These are phyloP conservation scores for Malassezia dermatis DNA, from an alignment of 1,284 basidiomycete species.

Conservation along the genomic window DNA sequence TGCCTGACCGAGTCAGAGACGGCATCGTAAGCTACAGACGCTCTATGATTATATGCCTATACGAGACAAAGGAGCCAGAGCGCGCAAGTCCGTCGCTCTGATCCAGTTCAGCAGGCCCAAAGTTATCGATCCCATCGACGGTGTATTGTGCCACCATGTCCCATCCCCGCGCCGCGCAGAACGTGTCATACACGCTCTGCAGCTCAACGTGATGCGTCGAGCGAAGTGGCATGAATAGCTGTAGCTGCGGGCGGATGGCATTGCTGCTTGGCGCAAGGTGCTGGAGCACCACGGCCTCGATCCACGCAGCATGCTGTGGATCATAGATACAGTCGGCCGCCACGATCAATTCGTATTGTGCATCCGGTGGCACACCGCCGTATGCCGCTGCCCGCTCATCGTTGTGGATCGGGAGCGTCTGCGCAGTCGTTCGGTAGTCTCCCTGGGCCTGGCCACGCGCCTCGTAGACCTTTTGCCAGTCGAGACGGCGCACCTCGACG, in stretches of 20 bases:
- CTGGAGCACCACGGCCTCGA: slow-evolving; percentile 28
- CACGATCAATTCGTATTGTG: slow-evolving; percentile 26
- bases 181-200: slow-evolving; percentile 27
- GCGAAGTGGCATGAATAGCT: slow-evolving; percentile 31
- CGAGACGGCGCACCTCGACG: slow-evolving; percentile 20
- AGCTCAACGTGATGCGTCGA: slow-evolving; percentile 31
- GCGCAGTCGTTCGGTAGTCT: slow-evolving; percentile 19
- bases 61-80: not conserved
- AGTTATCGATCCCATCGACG: slow-evolving; percentile 5
- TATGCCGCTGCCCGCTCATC: not conserved
- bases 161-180: slow-evolving; percentile 6
- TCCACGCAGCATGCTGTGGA: slow-evolving; percentile 32
- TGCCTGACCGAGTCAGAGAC: not conserved
- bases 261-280: slow-evolving; percentile 8
- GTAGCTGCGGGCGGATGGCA: slow-evolving; percentile 16
- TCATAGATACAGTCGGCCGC: slow-evolving; percentile 44
- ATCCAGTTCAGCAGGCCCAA: slow-evolving; percentile 2
- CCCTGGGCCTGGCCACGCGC: not conserved
- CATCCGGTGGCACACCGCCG: not conserved
- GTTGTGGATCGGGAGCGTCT: slow-evolving; percentile 22
- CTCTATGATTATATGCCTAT: slow-evolving; percentile 2
- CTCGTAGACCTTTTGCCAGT: slow-evolving; percentile 29
- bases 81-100: not conserved
- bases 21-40: not conserved
- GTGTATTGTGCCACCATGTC: not conserved